Base-by-base conservation (phyloP, 2,329 filamentous ascomycete genomes). In the Talaromyces marneffei region DNA sequence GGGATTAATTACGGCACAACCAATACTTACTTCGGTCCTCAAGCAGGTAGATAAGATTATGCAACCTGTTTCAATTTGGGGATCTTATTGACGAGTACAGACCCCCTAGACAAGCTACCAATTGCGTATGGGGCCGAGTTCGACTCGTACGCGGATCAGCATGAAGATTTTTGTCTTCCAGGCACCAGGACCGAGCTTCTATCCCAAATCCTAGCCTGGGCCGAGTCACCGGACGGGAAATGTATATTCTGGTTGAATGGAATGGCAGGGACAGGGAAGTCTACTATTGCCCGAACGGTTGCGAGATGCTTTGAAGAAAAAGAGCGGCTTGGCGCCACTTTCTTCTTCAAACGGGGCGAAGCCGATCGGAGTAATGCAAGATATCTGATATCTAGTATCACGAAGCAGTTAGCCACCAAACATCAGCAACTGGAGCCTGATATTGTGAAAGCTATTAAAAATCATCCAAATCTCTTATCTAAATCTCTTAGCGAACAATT, bases 311-410 rank as follows among this genome's bases (percentile, higher is more conserved):
- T 70, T 23, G 48, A 44, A 9, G 61, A 66, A 9, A 57, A 64
- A 20, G 42, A 61, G 12, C 44, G 60, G 20, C 70, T 77, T 55
- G 70, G 69, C n/a, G 72, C 73, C 2, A 77, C 70, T 60, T 80
- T 81, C 64, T 79, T 79, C 67, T 81, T 80, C 67, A 78, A 77
- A 59, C 72, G 69, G 60, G 75, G 73, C 4, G 74, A 76, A 48
- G 66, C 66, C 3, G 74, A 79, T 62, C 70, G 73, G 20, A 70
- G 72, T 5, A 68, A 67, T 33, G 68, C 71, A 2, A 62, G 64
- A 4, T 69, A 68, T 56, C 69, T 81, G 39, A 70, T 80, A 16
- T 67, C 74, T 0, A 79, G 76, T 0, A 68, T 63, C 7, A 46
- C 33, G 2, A 50, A 23, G 25, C 61, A 63, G 39, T 29, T 81